Base-by-base conservation (phyloP, 164 flowering plant genomes). In the Macadamia integrifolia region DNA sequence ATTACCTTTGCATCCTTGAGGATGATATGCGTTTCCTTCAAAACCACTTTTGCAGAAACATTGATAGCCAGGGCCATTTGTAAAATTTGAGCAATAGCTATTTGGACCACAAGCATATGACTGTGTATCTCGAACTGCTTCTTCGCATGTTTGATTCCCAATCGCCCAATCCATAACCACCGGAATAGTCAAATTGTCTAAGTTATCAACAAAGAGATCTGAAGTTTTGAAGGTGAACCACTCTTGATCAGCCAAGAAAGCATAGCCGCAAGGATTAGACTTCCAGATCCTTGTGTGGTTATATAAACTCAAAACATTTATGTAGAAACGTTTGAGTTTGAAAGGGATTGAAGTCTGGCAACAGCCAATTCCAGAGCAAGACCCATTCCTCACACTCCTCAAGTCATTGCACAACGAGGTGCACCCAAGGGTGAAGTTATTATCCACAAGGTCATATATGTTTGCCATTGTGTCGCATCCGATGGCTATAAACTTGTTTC, bases 341-440 rank as follows among this genome's bases (percentile, higher is more conserved):
- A 35, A 12, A 0, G 73, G 68, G 3, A 74, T 70, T 2, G 74
- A 44, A 49, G 58, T 70, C 42, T 13, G 64, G 44, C 64, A 67
- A 48, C 70, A 60, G 1, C 70, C 70, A 28, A 67, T 60, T 3
- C 70, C 70, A 29, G 55, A 12, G 44, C 70, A 67, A 2, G 30
- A 15, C 4, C 56, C 57, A 10, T 67, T 1, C 0, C 15, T 30
- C 29, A 67, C 64, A 53, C 7, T 59, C 6, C 49, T 17, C 3
- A 3, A 2, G 17, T 42, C 31, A 6, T 9, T 1, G 59, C 69
- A 66, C 14, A 12, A 28, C 6, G 69, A 66, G 30, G 42, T 6
- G 32, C 61, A 57, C 1, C 69, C 69, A 35, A 17, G 31, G 3
- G n/a, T 57, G 30, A 23, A 42, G 49, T 56, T 43, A 30, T 12